phyloP scores from a whole-genome alignment of 108 stramenopile species.

The Seminavis robusta region DNA sequence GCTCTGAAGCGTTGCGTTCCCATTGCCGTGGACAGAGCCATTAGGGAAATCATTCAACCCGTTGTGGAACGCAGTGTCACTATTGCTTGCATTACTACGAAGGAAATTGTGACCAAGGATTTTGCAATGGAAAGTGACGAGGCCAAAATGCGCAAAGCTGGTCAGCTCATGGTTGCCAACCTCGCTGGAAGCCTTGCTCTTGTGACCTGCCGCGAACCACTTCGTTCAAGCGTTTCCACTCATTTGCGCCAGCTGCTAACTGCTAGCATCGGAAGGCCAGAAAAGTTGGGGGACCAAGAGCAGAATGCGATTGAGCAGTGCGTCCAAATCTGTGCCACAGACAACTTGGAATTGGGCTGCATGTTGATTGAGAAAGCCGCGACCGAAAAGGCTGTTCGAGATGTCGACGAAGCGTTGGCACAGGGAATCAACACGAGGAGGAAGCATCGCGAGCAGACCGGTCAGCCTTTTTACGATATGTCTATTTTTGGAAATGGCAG shows the following conservation, averaged over 20 bases:
- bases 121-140: conserved; percentile 98
- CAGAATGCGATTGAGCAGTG: conserved; percentile 86
- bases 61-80: conserved; percentile 98
- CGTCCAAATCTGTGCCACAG: conserved; percentile 90
- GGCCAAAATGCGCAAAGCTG: conserved; percentile 92
- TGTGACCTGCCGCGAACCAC: conserved; percentile 95
- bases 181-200: conserved; percentile 97
- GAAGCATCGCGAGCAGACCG: conserved; percentile 81
- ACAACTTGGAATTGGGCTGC: conserved; percentile 96
- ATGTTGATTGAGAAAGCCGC: conserved; percentile 99
- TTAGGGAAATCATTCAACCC: conserved; percentile 98
- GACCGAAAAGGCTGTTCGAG: conserved; percentile 95
- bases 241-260: conserved; percentile 90
- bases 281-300: conserved; percentile 69
- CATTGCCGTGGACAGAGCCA: conserved; percentile 94
- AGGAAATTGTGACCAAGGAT: conserved; percentile 98
- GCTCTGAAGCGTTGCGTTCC: conserved; percentile 86
- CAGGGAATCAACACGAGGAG: conserved; percentile 62
- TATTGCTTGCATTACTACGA: conserved; percentile 97
- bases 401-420: conserved; percentile 90
- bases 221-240: conserved; percentile 92
- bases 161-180: conserved; percentile 97
- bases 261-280: conserved; percentile 18
- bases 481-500: conserved; percentile 79
- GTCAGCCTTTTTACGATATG: conserved; percentile 93